Base-by-base conservation (phyloP, 2,329 filamentous ascomycete species). In the Fusarium mundagurra region DNA sequence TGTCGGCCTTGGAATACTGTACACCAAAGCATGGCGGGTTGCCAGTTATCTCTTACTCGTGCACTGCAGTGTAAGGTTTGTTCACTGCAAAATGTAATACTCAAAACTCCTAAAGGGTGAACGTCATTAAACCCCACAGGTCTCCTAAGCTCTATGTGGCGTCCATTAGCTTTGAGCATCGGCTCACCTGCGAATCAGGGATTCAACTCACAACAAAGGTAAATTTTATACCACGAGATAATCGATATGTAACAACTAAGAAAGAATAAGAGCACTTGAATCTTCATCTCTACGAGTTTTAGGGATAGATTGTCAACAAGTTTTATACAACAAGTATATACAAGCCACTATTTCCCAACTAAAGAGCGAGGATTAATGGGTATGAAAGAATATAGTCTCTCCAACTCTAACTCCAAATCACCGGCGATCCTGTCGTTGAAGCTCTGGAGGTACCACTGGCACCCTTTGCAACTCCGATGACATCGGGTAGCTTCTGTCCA, bases 401-500 rank as follows among this genome's bases (percentile, higher is more conserved):
- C 27, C 38, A 44, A 38, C 27, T 33, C 44, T 31, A 38, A 51
- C 29, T 38, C 44, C 44, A 50, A 50, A 34, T 59, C 41, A 45
- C 22, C 45, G 11, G n/a, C 20, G 29, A 31, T 34, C 16, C 31
- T 47, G 27, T 31, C 18, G 24, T 74, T 54, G 75, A 20, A 67
- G 38, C 69, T 76, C 66, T 79, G 76, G 0, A 74, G 77, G 60
- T 80, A 79, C 75, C 70, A 80, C 50, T 75, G 60, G 69, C 77
- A 43, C 29, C 16, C 63, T 63, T 63, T 69, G 67, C 73, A 80
- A 18, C 74, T 77, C 34, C 27, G 71, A 75, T 71, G 33, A 33
- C 77, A 80, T 72, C 74, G 77, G 12, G 74, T 76, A 12, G 78
- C 50, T 17, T 76, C 78, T 16, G 55, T 72, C 67, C 72, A 81